Base-by-base conservation (phyloP, 2,329 filamentous ascomycete genomes). In the Dendrostoma leiphaemia region DNA sequence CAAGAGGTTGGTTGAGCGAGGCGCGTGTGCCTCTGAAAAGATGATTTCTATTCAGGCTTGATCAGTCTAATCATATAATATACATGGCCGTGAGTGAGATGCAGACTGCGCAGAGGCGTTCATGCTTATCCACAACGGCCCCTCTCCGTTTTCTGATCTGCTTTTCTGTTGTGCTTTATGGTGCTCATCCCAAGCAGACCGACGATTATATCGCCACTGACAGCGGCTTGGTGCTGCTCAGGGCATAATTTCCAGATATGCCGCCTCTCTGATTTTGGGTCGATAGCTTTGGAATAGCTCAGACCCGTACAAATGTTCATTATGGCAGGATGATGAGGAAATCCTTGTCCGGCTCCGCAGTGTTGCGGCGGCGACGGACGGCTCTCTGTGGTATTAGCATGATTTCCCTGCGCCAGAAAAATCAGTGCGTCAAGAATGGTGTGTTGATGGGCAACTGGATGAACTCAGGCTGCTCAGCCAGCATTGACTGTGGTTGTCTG, bases 401-500 rank as follows among this genome's bases (percentile, higher is more conserved):
- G 44, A 51, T 50, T 55, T 54, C 34, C 52, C 56, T 58, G 52
- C 44, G 37, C 47, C 32, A 55, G 48, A 35, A 46, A 46, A 44
- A 58, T 58, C 56, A 58, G 56, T 48, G 56, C 48, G 48, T 44
- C 46, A 44, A 55, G 48, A 46, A 45, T 29, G 31, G 23, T 13
- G 4, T 37, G 29, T 23, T 40, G 40, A 45, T 48, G 34, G 52
- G 37, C 32, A 41, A 31, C 23, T 31, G 17, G 26, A 49, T 37
- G 34, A 48, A 24, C 23, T 48, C 24, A 48, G 24, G 40, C n/a
- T 21, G 17, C 43, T 69, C 63, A 70, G 41, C 66, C 66, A 51
- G 60, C 66, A 29, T 65, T 65, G 47, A 62, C 57, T 48, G 64
- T 53, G 4, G 66, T 56, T 6, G 60, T 60, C 37, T 65, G 59